Conservation (phyloP, 2,329 filamentous ascomycete species). For the Acrodontium crateriforme region DNA sequence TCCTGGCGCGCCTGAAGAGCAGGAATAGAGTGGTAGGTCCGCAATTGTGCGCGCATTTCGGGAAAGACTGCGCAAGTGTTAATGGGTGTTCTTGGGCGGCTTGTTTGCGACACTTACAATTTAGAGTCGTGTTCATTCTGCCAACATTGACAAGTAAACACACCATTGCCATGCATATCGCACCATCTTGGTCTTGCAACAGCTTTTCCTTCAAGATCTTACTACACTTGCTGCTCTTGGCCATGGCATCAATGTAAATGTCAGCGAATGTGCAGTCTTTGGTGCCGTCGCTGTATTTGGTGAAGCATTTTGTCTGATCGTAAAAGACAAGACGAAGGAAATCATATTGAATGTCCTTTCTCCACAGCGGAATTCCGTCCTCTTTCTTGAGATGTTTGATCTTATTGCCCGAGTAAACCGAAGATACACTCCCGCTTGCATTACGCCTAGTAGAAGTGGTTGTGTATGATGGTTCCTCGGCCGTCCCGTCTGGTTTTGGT, state of each 20-base stretch:
- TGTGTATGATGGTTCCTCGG: conserved; percentile 1
- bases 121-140: conserved; percentile 96
- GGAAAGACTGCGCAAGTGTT: conserved; percentile 61
- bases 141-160: conserved; percentile 94
- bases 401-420: conserved; percentile 58
- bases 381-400: conserved; percentile 79
- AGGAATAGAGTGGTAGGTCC: conserved; percentile 96
- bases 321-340: conserved; percentile 72
- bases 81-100: conserved; percentile 8
- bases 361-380: conserved; percentile 75
- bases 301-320: conserved; percentile 64
- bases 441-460: conserved; percentile 30
- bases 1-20: conserved; percentile 92
- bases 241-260: conserved; percentile 97
- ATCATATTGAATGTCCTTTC: conserved; percentile 78
- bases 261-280: conserved; percentile 72
- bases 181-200: conserved; percentile 77
- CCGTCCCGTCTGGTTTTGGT: conserved; percentile 2
- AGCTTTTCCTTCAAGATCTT: conserved; percentile 97
- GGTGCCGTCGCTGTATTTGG: conserved; percentile 74
- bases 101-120: conserved; percentile 50
- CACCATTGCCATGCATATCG: conserved; percentile 98
- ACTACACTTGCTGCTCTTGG: conserved; percentile 95
- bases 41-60: conserved; percentile 93
- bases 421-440: conserved; percentile 51